phyloP scores from a whole-genome alignment of 306 rosid genomes.

The Inga laurina region DNA sequence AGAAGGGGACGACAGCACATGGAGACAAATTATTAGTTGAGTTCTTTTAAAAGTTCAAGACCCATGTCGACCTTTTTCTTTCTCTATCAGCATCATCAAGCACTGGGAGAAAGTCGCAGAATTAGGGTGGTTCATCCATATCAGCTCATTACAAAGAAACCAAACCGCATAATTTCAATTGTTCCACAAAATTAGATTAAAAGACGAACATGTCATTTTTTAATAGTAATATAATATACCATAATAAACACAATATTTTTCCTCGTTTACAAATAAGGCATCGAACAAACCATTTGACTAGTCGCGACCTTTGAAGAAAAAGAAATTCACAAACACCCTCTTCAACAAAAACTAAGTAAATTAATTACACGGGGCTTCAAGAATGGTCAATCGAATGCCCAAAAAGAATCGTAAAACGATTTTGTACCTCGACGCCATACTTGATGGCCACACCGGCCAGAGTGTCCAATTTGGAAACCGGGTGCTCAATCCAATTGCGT shows the following conservation, averaged over 20 bases:
- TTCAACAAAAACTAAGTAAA: background rate
- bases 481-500: slow-evolving; percentile 49
- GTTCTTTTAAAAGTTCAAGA: slow-evolving; percentile 16
- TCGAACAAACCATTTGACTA: background rate
- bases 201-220: background rate
- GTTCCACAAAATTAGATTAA: background rate
- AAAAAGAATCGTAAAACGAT: background rate
- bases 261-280: background rate
- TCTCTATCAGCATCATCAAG: background rate
- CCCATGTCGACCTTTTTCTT: background rate
- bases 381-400: background rate
- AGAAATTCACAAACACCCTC: background rate
- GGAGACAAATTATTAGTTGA: slow-evolving; percentile 17
- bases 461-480: slow-evolving; percentile 57
- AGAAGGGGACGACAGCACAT: slow-evolving; percentile 13
- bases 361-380: background rate
- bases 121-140: slow-evolving; percentile 9
- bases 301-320: background rate
- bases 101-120: background rate
- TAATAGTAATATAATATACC: background rate
- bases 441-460: slow-evolving; percentile 67
- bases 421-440: slow-evolving; percentile 63
- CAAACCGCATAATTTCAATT: background rate
- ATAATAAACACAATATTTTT: slow-evolving; percentile 6
- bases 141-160: slow-evolving; percentile 12